Evolutionary conservation across 257 asterid genomes (phyloP).

Genomic region (Solanum clarkiae): DNA sequence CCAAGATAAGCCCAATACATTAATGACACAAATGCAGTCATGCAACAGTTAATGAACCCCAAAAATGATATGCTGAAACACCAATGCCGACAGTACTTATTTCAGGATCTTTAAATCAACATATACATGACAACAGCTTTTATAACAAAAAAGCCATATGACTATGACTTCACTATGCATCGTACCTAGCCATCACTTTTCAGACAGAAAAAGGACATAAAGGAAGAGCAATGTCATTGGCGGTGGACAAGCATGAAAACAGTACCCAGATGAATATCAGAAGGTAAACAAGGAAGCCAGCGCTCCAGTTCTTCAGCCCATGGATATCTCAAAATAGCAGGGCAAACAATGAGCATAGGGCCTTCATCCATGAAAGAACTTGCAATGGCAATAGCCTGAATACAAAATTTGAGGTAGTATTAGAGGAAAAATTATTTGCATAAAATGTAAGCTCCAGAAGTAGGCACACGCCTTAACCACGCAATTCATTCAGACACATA

Average conservation of each 20-base stretch:
- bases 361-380: conserved; percentile 81
- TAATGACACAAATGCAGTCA: background rate
- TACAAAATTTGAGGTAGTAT: conserved; percentile 7
- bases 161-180: background rate
- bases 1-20: background rate
- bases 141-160: background rate
- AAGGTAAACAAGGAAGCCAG: conserved; percentile 89
- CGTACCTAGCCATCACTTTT: background rate
- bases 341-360: conserved; percentile 84
- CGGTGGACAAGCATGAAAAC: background rate
- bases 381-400: conserved; percentile 84
- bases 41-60: background rate
- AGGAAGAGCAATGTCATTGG: background rate
- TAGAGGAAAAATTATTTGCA: background rate
- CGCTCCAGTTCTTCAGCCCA: conserved; percentile 98
- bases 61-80: background rate
- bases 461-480: background rate
- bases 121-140: background rate
- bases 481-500: background rate
- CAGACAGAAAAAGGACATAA: background rate
- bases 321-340: conserved; percentile 80
- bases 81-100: background rate
- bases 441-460: background rate
- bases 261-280: conserved; percentile 88
- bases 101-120: background rate